Evolutionary conservation across 129 eudicot genomes (phyloP), one percentile per base, ranked within the genome.

Genomic region (Tanacetum coccineum): DNA sequence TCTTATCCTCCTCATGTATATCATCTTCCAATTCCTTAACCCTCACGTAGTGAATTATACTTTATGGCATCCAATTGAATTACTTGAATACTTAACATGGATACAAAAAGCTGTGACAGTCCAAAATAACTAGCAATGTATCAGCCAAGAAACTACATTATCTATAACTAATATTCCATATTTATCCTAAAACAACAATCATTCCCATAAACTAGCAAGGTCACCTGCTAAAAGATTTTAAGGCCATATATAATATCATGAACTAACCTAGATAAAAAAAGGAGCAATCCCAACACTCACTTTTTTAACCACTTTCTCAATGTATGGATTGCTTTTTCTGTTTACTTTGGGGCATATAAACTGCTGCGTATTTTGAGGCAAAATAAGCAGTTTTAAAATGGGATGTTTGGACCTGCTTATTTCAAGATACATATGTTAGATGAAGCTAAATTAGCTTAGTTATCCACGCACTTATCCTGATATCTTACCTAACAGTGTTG

Each of bases 1-100:
- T 50, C 50, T 52, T 42, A 52, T 63, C 48, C 4, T 63, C 64
- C 64, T 52, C 51, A 2, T 13, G 20, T 18, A 58, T 7, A 47
- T 59, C 70, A 62, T 25, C 70, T 72, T 40, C 21, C 8, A 21
- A 32, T 22, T 44, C 52, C 54, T 72, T 51, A 32, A 19, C 76
- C 46, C 68, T 61, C 62, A 71, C 62, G 14, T 71, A 51, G 63
- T 25, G 63, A 53, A 40, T 54, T 63, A 15, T 22, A 10, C 15
- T 52, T 61, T 70, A 25, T 44, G 51, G 14, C 64, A 45, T 70
- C 53, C 49, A 58, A 7, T 45, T 49, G 40, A 59, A 13, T 13
- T 2, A 1, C 1, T 22, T 22, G 25, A 22, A 22, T 22, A 22
- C 25, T 22, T 22, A 22, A 22, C 25, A 22, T 22, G 25, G 25